Evolutionary conservation across 345 rosid genomes (phyloP).

Genomic region (Populus davidiana): DNA sequence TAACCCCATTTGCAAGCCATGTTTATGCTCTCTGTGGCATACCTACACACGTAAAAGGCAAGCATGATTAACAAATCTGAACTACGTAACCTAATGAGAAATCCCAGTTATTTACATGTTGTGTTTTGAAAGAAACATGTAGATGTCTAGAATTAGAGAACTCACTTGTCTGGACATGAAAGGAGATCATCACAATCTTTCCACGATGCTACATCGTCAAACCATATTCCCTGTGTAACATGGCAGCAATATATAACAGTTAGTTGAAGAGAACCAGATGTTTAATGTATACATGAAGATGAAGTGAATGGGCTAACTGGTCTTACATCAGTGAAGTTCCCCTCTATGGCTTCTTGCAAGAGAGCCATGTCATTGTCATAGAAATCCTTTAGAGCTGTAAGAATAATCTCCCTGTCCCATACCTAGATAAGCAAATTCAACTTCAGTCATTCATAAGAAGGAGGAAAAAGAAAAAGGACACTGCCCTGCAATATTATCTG

Average conservation of each 20-base stretch:
- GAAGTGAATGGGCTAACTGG: background rate
- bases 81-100: too few relatives aligned
- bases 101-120: too few relatives aligned
- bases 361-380: constrained; percentile 69
- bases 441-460: background rate
- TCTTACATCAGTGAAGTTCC: constrained; percentile 72
- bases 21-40: constrained; percentile 77
- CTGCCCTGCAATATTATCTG: too few relatives aligned
- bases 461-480: background rate
- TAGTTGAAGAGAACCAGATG: background rate
- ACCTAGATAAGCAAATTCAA: constrained; percentile 35
- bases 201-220: constrained; percentile 70
- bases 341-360: constrained; percentile 60
- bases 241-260: background rate
- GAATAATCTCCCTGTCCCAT: constrained; percentile 92
- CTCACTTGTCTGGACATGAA: constrained; percentile 67
- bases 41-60: constrained; percentile 27
- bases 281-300: background rate
- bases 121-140: too few relatives aligned
- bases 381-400: constrained; percentile 64
- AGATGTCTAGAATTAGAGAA: background rate
- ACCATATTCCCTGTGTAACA: constrained; percentile 67
- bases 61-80: too few relatives aligned
- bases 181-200: constrained; percentile 61
- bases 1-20: constrained; percentile 93